Conservation (phyloP, 2,329 filamentous ascomycete species). For the Ophiostoma ulmi region DNA sequence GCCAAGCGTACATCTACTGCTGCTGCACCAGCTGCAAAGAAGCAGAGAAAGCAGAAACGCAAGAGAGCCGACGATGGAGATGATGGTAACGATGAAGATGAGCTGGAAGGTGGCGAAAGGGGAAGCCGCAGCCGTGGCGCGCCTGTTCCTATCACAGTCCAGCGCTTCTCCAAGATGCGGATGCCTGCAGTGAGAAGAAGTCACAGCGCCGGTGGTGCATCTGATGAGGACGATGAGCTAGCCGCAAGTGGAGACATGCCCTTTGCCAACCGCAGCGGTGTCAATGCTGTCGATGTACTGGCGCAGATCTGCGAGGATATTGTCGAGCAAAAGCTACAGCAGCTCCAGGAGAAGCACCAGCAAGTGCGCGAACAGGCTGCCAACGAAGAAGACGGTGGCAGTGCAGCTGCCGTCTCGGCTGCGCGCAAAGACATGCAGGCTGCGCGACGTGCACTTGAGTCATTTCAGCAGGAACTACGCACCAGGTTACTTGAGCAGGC, state of each 20-base stretch:
- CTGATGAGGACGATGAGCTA: constrained; percentile 33
- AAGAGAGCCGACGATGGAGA: constrained; percentile 28
- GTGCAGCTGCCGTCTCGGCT: constrained; percentile 27
- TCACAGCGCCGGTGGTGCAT: background rate
- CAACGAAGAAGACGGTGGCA: constrained; percentile 30
- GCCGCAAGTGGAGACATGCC: constrained; percentile 50
- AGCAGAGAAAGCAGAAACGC: constrained; percentile 28
- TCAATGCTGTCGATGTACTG: constrained; percentile 59
- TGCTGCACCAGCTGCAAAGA: constrained; percentile 16
- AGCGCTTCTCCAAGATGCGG: constrained; percentile 47
- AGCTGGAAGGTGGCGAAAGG: constrained; percentile 29
- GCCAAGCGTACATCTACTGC: constrained; percentile 23
- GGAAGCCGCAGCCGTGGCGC: constrained; percentile 15
- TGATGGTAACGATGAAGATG: constrained; percentile 20
- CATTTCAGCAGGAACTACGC: constrained; percentile 54
- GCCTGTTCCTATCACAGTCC: constrained; percentile 52
- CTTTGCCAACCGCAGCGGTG: constrained; percentile 49
- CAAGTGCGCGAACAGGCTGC: constrained; percentile 27
- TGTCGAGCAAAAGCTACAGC: constrained; percentile 46
- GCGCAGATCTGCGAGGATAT: constrained; percentile 58
- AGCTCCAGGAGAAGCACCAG: constrained; percentile 40
- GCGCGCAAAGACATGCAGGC: constrained; percentile 51
- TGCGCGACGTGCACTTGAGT: constrained; percentile 53
- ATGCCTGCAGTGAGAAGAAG: background rate
- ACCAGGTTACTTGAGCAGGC: constrained; percentile 55